Conservation (phyloP, 345 rosid genomes). For the Eutrema yunnanense region DNA sequence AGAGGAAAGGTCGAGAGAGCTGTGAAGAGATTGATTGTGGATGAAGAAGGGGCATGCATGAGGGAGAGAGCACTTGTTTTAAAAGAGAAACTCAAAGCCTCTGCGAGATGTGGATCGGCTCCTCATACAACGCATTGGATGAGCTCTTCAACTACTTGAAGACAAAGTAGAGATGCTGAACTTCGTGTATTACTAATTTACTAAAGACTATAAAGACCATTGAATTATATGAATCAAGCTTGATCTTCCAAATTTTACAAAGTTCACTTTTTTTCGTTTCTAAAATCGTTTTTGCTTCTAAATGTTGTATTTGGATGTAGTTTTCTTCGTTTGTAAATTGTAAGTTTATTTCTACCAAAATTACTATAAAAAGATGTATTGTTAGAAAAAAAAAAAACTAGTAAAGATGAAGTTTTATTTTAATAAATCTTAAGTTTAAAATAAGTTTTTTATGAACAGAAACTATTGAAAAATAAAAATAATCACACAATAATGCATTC, state of each 20-base stretch:
- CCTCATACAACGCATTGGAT: not conserved
- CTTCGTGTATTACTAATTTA: not conserved
- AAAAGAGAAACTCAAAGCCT: slow-evolving; percentile 6
- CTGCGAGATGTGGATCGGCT: slow-evolving; percentile 10
- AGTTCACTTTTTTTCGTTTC: not conserved
- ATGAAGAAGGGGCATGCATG: slow-evolving; percentile 8
- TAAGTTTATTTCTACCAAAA: too few species aligned
- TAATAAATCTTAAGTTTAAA: too few species aligned
- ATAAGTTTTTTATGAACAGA: too few species aligned
- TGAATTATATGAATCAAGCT: not conserved
- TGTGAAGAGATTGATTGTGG: slow-evolving; percentile 15
- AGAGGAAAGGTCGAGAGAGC: not conserved
- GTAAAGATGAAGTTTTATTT: too few species aligned
- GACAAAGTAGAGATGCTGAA: not conserved
- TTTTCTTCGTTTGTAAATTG: too few species aligned
- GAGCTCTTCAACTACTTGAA: slow-evolving; percentile 9
- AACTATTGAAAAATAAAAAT: too few species aligned
- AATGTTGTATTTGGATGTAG: too few species aligned
- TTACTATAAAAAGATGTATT: too few species aligned
- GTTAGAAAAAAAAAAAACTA: too few species aligned
- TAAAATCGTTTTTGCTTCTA: too few species aligned
- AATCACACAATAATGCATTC: too few species aligned
- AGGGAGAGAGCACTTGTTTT: slow-evolving; percentile 12
- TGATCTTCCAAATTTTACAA: not conserved
- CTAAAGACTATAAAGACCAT: not conserved